Evolutionary conservation across 257 asterid genomes (phyloP).

Genomic region (Orobanche coerulescens): DNA sequence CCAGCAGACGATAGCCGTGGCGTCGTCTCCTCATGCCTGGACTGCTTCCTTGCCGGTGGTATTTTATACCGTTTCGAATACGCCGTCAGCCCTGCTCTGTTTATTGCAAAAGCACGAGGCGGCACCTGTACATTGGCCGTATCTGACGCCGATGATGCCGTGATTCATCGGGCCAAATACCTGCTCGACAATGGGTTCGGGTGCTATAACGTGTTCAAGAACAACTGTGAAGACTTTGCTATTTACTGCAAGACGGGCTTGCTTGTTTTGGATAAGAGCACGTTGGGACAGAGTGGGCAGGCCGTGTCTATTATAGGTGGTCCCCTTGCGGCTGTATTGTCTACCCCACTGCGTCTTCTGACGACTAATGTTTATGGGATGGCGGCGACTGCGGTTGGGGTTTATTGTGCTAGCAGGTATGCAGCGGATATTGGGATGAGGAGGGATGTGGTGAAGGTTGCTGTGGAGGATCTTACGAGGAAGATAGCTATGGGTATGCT

Average conservation of each 20-base stretch:
- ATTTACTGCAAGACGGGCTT: constrained; percentile 93
- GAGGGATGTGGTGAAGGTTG: constrained; percentile 59
- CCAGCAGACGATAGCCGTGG: constrained; percentile 61
- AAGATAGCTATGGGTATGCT: constrained; percentile 49
- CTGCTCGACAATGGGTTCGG: constrained; percentile 81
- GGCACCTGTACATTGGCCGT: constrained; percentile 87
- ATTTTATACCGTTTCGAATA: constrained; percentile 77
- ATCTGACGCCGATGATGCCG: constrained; percentile 49
- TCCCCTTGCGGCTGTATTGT: constrained; percentile 74
- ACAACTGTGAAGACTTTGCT: constrained; percentile 92
- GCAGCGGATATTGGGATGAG: constrained; percentile 91
- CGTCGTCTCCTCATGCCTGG: constrained; percentile 65
- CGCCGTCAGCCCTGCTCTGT: constrained; percentile 62
- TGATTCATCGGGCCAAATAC: constrained; percentile 71
- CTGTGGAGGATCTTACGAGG: constrained; percentile 63
- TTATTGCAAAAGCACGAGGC: constrained; percentile 87
- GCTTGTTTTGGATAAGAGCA: constrained; percentile 58
- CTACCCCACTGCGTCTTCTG: constrained; percentile 66
- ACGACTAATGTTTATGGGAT: constrained; percentile 65
- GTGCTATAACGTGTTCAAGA: constrained; percentile 71
- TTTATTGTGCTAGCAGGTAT: constrained; percentile 76
- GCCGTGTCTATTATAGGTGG: constrained; percentile 82
- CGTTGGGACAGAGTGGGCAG: constrained; percentile 92
- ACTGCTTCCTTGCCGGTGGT: constrained; percentile 95
- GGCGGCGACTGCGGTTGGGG: constrained; percentile 69